Evolutionary conservation across 2,329 filamentous ascomycete species (phyloP), one percentile per base, ranked within the genome.

Genomic region (Coniella lustricola): DNA sequence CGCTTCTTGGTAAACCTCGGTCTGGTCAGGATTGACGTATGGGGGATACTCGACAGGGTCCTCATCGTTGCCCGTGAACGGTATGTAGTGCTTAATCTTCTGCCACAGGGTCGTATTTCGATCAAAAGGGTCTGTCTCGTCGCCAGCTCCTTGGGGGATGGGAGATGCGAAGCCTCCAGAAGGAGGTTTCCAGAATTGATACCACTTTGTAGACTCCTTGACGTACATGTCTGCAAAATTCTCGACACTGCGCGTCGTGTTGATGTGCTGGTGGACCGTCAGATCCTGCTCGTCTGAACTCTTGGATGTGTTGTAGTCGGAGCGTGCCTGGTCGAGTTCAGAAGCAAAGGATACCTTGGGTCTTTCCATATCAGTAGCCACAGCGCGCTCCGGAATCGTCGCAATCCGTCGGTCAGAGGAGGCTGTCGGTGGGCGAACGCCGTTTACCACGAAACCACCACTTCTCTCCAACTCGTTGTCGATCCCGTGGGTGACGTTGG

Each of bases 141-240:
- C 64, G 29, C 74, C 72, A n/a, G 62, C 63, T 3, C 75, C 76
- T 45, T 82, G 79, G 0, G 81, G 81, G 1, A 83, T 65, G 0
- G 81, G 81, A 0, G 79, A 82, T 8, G 75, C 67, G 56, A 81
- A 84, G 3, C 75, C 76, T 20, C 81, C 81, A 2, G 73, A 64
- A 0, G 81, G 81, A 0, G 77, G 75, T 56, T 81, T 79, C 81
- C 81, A 84, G 51, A 84, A 84, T 52, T 84, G 66, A 67, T 76
- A 84, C 70, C 79, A 84, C 35, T 64, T 67, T 0, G 67, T 63
- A 21, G 69, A 65, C 9, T 74, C 69, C 4, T 65, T 67, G 44
- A 66, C 60, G 46, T 73, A 71, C 63, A 77, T 73, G 10, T 75
- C 71, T 3, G 76, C 70, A 34, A 73, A 57, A 42, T 77, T 70